Percentiles rank a stretch among this genome's conserved stretches.
These are phyloP conservation scores for Elsinoe arachidis DNA, from an alignment of 2,329 filamentous ascomycete genomes.

Conservation along the genomic window DNA sequence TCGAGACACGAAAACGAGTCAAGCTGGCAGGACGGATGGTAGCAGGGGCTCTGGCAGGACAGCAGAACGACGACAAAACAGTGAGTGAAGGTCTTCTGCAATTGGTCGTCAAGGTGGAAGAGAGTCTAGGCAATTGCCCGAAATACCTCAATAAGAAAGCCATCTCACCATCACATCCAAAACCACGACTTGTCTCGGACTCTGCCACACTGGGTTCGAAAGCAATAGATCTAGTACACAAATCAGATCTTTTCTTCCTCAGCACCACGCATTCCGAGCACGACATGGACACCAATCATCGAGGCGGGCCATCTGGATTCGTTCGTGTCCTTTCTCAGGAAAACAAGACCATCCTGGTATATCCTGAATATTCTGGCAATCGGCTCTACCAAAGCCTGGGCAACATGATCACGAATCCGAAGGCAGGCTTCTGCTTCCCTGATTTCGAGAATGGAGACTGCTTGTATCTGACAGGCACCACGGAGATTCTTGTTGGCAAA, in stretches of 20 bases:
- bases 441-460: slow-evolving; percentile 65
- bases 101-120: slow-evolving; percentile 59
- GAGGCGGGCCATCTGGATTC: slow-evolving; percentile 68
- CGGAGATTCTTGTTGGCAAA: slow-evolving; percentile 56
- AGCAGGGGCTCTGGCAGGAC: slow-evolving; percentile 47
- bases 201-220: slow-evolving; percentile 41
- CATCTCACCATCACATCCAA: slow-evolving; percentile 48
- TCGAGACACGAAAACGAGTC: slow-evolving; percentile 59
- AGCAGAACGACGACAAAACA: slow-evolving; percentile 26
- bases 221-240: slow-evolving; percentile 51
- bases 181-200: slow-evolving; percentile 44
- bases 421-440: slow-evolving; percentile 62
- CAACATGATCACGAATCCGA: slow-evolving; percentile 60
- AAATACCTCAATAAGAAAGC: slow-evolving; percentile 75
- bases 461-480: slow-evolving; percentile 63
- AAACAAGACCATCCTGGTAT: slow-evolving; percentile 48
- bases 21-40: slow-evolving; percentile 66
- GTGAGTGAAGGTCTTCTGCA: slow-evolving; percentile 36
- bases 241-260: slow-evolving; percentile 70
- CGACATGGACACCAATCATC: slow-evolving; percentile 77
- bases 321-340: slow-evolving; percentile 57
- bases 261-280: slow-evolving; percentile 52
- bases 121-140: slow-evolving; percentile 71
- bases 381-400: slow-evolving; percentile 75
- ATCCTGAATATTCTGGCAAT: slow-evolving; percentile 81